Evolutionary conservation across 345 rosid species (phyloP), one percentile per base, ranked within the genome.

Genomic region (Salix exigua): DNA sequence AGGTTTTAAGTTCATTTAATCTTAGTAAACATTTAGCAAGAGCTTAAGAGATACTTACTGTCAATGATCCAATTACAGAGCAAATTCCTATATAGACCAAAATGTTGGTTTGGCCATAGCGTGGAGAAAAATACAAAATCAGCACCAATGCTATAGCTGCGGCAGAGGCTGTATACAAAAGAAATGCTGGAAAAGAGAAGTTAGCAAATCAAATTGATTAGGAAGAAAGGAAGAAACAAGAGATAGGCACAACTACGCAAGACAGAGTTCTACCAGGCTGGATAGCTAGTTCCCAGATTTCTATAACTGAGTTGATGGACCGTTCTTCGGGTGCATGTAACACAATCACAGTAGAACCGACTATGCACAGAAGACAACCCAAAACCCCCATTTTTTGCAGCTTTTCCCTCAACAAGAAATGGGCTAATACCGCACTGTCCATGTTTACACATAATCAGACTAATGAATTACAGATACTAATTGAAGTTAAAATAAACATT

Each of bases 81-180:
- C 97, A 92, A 75, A 92, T 87, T 37, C 97, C 94, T 63, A 90
- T 80, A 80, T 90, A 92, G 71, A 92, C 82, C 84, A 89, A 60
- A 67, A 92, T 90, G 84, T 92, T 90, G 68, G 94, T 88, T 77
- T 88, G 97, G 72, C 92, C 97, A 82, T 82, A 88, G 77, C 92
- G 92, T 18, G 97, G 92, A 71, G 88, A 89, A 65, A 85, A 87
- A 71, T 88, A 90, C 73, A 90, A 78, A 50, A 88, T 86, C 68
- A 92, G 83, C 4, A 87, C 91, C 88, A 90, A 80, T 10, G 88
- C 88, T 23, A 85, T 85, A 51, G 92, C 92, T 67, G 85, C 66
- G 25, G 73, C 91, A n/a, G 91, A 87, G 21, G 88, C 92, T 19
- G 86, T 81, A 76, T 90, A 92, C 81, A 87, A 82, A 75, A 92